These are phyloP conservation scores for Biscutella laevigata DNA, from an alignment of 441 rosid species.

Conservation along the genomic window DNA sequence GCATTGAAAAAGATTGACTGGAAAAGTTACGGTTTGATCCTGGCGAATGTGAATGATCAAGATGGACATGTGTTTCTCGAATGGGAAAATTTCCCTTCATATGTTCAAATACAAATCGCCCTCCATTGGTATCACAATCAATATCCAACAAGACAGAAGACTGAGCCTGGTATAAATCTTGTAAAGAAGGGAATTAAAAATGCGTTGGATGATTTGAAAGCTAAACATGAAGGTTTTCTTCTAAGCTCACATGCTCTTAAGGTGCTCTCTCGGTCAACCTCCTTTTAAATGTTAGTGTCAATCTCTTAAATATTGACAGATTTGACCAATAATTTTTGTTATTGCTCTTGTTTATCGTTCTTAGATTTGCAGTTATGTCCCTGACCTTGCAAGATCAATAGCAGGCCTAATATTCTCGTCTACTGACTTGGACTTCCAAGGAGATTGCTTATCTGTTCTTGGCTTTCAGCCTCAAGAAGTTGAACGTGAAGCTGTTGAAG, in stretches of 20 bases:
- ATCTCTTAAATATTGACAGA: not conserved
- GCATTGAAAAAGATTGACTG: slow-evolving; percentile 64
- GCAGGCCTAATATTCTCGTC: slow-evolving; percentile 70
- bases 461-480: slow-evolving; percentile 42
- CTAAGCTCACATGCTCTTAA: slow-evolving; percentile 61
- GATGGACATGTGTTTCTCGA: slow-evolving; percentile 38
- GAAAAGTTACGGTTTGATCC: slow-evolving; percentile 71
- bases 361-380: slow-evolving; percentile 72
- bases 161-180: slow-evolving; percentile 36
- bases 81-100: slow-evolving; percentile 60
- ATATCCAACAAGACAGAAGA: slow-evolving; percentile 50
- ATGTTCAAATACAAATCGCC: slow-evolving; percentile 41
- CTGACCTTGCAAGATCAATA: slow-evolving; percentile 77
- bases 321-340: not conserved
- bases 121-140: slow-evolving; percentile 63
- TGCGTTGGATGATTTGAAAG: slow-evolving; percentile 78
- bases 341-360: not conserved
- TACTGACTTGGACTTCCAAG: slow-evolving; percentile 51
- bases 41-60: slow-evolving; percentile 38
- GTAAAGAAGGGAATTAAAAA: slow-evolving; percentile 49
- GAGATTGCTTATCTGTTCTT: slow-evolving; percentile 67
- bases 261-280: slow-evolving; percentile 28
- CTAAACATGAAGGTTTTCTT: slow-evolving; percentile 56
- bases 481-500: slow-evolving; percentile 36
- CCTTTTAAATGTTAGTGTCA: not conserved